Evolutionary conservation across 1,139 yeast genomes (phyloP), one percentile per base, ranked within the genome.

Genomic region (Diutina sp.): DNA sequence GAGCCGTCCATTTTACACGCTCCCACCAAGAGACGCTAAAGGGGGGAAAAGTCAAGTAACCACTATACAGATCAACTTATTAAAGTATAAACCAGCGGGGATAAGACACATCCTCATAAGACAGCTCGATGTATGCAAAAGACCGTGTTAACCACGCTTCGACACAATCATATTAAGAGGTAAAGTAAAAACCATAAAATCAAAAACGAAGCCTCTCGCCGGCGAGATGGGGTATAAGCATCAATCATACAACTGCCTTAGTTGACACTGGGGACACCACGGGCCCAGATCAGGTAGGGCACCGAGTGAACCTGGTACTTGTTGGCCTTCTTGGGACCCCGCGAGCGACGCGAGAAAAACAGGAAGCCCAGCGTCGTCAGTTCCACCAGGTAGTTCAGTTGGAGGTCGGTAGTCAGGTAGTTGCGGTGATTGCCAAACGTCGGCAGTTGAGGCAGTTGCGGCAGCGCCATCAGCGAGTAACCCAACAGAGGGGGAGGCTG

Each of bases 261-360:
- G n/a, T 44, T 29, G 9, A n/a, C 25, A n/a, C 32, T 21, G 32
- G 53, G 53, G 25, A 50, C 35, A 8, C 53, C 53, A 7, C 53
- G 53, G 45, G 25, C 32, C 41, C 60, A n/a, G 62, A 69, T 61
- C 57, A 67, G 65, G 61, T 71, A 70, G 16, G 74, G 72, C 48
- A 66, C 67, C 51, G 67, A 64, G 54, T 67, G 66, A 44, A 72
- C 71, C 55, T 66, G 64, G 58, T 72, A 72, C 61, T 72, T 72
- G 59, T 67, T 66, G 46, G 62, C 65, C 55, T 63, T 65, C 56
- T 56, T 55, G 35, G 51, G 25, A n/a, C 16, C 30, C n/a, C 51
- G 51, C 6, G 38, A 41, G 16, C 52, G 55, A 30, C 53, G 53
- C 9, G 46, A 25, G 47, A 56, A 56, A 21, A 56, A 44, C 7